phyloP scores from a whole-genome alignment of 1,284 basidiomycete genomes.

The Leccinum pallidistipes region DNA sequence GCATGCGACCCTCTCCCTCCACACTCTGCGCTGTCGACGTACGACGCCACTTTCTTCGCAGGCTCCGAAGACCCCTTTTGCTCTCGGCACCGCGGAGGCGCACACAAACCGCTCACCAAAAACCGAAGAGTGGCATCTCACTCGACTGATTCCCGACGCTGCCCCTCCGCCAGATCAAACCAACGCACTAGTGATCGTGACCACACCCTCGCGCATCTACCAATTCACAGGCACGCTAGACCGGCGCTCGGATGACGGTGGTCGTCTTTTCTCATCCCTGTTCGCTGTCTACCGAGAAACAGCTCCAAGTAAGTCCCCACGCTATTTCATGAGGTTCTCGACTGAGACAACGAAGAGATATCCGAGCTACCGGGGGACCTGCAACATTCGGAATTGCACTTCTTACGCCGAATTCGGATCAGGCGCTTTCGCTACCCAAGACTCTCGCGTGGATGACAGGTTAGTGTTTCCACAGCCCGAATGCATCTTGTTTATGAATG shows the following conservation, averaged over 20 bases:
- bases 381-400: conserved; percentile 73
- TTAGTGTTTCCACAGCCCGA: conserved; percentile 32
- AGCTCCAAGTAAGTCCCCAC: conserved; percentile 67
- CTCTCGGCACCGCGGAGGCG: conserved; percentile 35
- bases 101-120: conserved; percentile 39
- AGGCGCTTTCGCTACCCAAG: conserved; percentile 63
- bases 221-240: conserved; percentile 81
- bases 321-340: not conserved
- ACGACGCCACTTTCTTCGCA: conserved; percentile 72
- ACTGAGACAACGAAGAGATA: conserved; percentile 59
- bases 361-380: conserved; percentile 76
- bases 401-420: conserved; percentile 68
- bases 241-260: conserved; percentile 67
- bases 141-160: conserved; percentile 58
- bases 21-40: conserved; percentile 52
- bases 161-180: conserved; percentile 60
- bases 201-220: conserved; percentile 89
- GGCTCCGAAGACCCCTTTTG: conserved; percentile 56
- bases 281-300: conserved; percentile 75
- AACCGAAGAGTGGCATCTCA: conserved; percentile 53
- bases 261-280: conserved; percentile 73
- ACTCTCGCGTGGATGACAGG: conserved; percentile 90
- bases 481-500: conserved; percentile 12
- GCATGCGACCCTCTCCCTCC: conserved; percentile 86
- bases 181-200: conserved; percentile 72